Conservation (phyloP, 441 rosid genomes). For the Mallotus japonicus region DNA sequence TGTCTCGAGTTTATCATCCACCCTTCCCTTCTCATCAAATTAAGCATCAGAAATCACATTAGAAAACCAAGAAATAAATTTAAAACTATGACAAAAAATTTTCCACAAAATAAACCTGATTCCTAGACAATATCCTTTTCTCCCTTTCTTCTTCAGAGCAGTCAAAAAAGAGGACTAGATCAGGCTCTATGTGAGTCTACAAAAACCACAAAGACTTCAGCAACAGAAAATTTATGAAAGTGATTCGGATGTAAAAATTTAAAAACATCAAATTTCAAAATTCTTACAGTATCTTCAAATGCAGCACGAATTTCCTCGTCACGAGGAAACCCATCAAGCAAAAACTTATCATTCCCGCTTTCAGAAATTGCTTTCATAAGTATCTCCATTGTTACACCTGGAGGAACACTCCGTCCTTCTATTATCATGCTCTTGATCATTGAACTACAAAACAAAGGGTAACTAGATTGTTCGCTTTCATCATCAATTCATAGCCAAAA, state of each 20-base stretch:
- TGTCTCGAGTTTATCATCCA: neutral
- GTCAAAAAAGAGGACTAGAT: conserved; percentile 55
- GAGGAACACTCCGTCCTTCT: conserved; percentile 21
- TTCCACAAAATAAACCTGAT: conserved; percentile 50
- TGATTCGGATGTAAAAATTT: no score
- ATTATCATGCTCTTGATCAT: conserved; percentile 17
- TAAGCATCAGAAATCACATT: neutral
- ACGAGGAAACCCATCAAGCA: conserved; percentile 81
- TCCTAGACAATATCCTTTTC: conserved; percentile 53
- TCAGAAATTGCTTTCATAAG: conserved; percentile 53
- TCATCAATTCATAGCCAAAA: no score
- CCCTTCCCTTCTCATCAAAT: conserved; percentile 7
- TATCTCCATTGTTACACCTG: conserved; percentile 16
- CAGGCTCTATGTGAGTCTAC: conserved; percentile 64
- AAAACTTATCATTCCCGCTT: conserved; percentile 53
- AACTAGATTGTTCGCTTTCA: neutral
- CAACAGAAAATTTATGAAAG: no score
- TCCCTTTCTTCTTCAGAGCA: conserved; percentile 72
- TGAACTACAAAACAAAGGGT: neutral
- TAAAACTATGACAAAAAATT: neutral
- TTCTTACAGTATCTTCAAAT: conserved; percentile 63
- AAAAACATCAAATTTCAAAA: neutral
- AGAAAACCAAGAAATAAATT: neutral
- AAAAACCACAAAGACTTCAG: neutral
- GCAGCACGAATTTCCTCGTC: conserved; percentile 67